Base-by-base conservation (phyloP, 768 basidiomycete genomes). In the Zangia roseola region DNA sequence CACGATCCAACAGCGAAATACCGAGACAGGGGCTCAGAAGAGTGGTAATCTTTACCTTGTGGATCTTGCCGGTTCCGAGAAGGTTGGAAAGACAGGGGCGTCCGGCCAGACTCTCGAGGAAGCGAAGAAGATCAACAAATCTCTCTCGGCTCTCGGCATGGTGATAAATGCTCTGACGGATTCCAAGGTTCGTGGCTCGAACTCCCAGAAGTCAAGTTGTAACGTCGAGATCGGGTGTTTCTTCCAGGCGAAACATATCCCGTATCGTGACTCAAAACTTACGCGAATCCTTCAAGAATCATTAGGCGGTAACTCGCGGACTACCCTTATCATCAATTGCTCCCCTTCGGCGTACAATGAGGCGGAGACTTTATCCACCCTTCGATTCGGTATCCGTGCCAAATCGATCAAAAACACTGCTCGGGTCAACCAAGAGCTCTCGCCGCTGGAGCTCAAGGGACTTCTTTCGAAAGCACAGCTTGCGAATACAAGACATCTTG, bases 391-490 rank as follows among this genome's bases (percentile, higher is more conserved):
- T 76, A 98, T 98, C 67, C 91, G 97, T 56, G 95, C 97, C n/a
- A 99, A 99, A 72, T 91, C 91, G n/a, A 99, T 99, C 83, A 98
- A 98, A 90, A 99, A 99, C 71, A 91, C 90, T 52, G 97, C 97
- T 52, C 89, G 97, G 39, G 91, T 99, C 73, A 99, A 99, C 69
- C 93, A 94, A 45, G 97, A 99, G 69, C 80, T 99, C 43, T 91
- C 95, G 3, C 95, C 97, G 2, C 76, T 94, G 41, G 97, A 99
- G 63, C 88, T 99, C 73, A 99, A 98, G 68, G 84, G 82, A 10
- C 76, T 97, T 30, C 77, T 99, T 53, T 83, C 84, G 61, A 97
- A 95, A 71, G 89, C 95, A 1, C 86, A 94, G 56, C 74, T 88
- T 26, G 86, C 93, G 26, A 90, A 92, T 54, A 82, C 88, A 4